phyloP scores from a whole-genome alignment of 495 filamentous ascomycete genomes.

The Penicillium alfredii region DNA sequence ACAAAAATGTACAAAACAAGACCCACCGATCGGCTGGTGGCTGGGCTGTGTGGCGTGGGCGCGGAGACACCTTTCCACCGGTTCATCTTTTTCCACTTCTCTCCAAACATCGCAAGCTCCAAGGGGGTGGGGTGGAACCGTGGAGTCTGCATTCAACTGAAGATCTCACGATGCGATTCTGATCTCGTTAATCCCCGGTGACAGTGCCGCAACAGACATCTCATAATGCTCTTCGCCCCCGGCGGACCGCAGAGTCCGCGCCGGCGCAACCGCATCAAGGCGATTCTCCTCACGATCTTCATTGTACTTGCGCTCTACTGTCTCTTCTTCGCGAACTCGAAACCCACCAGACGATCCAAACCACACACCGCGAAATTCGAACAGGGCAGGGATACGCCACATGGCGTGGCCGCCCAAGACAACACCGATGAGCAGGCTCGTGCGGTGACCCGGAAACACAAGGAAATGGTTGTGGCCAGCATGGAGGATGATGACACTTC shows the following conservation, averaged over 20 bases:
- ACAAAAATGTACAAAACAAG: background rate
- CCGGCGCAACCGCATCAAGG: slow-evolving; percentile 38
- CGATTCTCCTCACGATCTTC: slow-evolving; percentile 37
- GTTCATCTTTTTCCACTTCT: no score
- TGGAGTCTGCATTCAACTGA: no score
- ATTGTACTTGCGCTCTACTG: slow-evolving; percentile 38
- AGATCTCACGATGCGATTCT: slow-evolving; percentile 2
- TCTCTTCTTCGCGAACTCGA: slow-evolving; percentile 31
- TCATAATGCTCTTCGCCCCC: slow-evolving; percentile 36
- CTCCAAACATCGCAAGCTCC: no score
- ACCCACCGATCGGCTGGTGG: slow-evolving; percentile 4
- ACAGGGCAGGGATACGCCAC: slow-evolving; percentile 21
- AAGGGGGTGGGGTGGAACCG: no score
- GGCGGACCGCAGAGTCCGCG: slow-evolving; percentile 36
- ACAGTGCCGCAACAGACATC: no score
- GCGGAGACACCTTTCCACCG: no score
- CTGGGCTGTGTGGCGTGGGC: no score
- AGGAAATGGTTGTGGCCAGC: slow-evolving; percentile 51
- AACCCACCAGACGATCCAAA: slow-evolving; percentile 5
- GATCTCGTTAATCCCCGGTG: no score
- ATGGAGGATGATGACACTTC: slow-evolving; percentile 47
- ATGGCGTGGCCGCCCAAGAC: slow-evolving; percentile 9
- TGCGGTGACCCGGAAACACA: slow-evolving; percentile 21
- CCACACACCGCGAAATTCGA: slow-evolving; percentile 12
- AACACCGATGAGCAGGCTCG: slow-evolving; percentile 25